Evolutionary conservation across 2,329 filamentous ascomycete genomes (phyloP), one percentile per base, ranked within the genome.

Genomic region (Colletotrichum musae): DNA sequence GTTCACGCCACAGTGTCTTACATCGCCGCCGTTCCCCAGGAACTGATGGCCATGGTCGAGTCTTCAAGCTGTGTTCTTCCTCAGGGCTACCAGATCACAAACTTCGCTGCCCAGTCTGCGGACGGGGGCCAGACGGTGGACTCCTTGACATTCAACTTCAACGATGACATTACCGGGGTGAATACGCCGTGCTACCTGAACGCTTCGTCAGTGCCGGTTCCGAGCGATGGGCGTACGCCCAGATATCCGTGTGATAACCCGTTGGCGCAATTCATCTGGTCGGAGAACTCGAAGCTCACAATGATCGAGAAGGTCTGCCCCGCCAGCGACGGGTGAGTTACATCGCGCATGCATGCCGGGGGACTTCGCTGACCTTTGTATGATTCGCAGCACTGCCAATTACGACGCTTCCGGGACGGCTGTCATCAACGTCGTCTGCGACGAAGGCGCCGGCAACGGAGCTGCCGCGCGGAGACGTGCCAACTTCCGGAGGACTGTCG

Each of bases 251-350:
- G 86, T 73, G 80, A 84, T 51, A 74, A 84, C 73, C 10, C 58
- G 0, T 61, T 75, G 9, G 77, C 84, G 70, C 76, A 83, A 68
- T 87, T 87, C 70, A 81, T 86, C 71, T 87, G 78, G 78, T 62
- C 21, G 21, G 21, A 78, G 52, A 72, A 75, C 39, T 68, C 65
- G 39, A 75, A 76, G 47, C 70, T 87, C 51, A 81, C 79, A n/a
- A 70, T 86, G 74, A 77, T 86, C 51, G 83, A 88, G 77, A 77
- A 77, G 32, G 77, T 82, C 15, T 88, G 85, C 73, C 78, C 81
- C 1, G 73, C 73, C 13, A 26, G 72, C 1, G 71, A 78, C 5
- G 81, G 79, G 82, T 84, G 76, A 73, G 80, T 75, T 4, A 13
- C 5, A 36, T 47, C 5, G 24, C 41, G 16, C n/a, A 45, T 13